These are phyloP conservation scores for Pseudogymnoascus sp. DNA, from an alignment of 2,329 filamentous ascomycete species.

Conservation along the genomic window DNA sequence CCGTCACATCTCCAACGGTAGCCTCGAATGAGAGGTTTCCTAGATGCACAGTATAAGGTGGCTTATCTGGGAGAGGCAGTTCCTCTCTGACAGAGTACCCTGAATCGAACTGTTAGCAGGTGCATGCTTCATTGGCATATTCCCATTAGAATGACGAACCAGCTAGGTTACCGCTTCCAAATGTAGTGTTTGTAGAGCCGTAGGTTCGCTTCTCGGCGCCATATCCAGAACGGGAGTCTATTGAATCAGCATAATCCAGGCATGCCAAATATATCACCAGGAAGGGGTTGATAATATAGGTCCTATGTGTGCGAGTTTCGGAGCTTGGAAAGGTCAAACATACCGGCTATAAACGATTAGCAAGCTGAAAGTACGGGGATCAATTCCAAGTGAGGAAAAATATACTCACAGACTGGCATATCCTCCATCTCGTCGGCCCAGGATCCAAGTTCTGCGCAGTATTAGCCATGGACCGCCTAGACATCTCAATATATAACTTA, in stretches of 20 bases:
- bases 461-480: constrained; percentile 37
- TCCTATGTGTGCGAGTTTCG: neutral
- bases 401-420: constrained; percentile 29
- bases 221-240: constrained; percentile 29
- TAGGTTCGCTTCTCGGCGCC: constrained; percentile 26
- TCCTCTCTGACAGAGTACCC: constrained; percentile 62
- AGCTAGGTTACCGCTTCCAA: constrained; percentile 23
- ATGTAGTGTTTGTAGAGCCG: constrained; percentile 24
- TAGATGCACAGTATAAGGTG: constrained; percentile 90
- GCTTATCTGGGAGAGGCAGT: constrained; percentile 80
- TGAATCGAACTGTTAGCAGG: constrained; percentile 24
- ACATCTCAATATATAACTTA: constrained; percentile 43
- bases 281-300: neutral
- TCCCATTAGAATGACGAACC: constrained; percentile 18
- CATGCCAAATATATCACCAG: neutral
- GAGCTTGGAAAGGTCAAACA: constrained; percentile 12
- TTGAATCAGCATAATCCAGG: constrained; percentile 9
- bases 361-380: constrained; percentile 5
- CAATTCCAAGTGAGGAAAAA: neutral
- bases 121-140: constrained; percentile 3
- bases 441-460: constrained; percentile 61
- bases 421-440: constrained; percentile 99
- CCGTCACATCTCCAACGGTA: constrained; percentile 69
- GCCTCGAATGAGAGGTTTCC: constrained; percentile 96
- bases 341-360: constrained; percentile 27